Conservation (phyloP, 805 yeast species). For the Pichia manshurica region DNA sequence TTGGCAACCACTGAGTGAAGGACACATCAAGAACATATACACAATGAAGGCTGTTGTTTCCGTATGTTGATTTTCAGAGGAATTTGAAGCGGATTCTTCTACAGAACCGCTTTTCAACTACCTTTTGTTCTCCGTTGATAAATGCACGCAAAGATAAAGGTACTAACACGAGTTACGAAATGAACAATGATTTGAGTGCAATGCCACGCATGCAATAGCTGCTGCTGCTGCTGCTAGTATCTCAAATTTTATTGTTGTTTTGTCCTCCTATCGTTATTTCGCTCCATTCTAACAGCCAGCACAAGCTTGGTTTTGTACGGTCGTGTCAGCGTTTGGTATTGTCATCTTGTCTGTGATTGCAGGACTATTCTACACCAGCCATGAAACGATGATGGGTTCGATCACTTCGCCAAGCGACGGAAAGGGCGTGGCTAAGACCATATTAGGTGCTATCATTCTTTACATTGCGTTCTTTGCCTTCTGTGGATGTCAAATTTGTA, state of each 20-base stretch:
- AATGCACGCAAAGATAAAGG: too few relatives aligned
- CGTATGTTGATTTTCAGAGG: conserved; percentile 26
- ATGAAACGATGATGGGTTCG: conserved; percentile 92
- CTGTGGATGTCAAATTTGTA: conserved; percentile 79
- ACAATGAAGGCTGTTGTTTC: conserved; percentile 31
- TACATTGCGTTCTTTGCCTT: conserved; percentile 75
- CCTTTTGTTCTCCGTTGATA: too few relatives aligned
- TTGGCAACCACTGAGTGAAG: too few relatives aligned
- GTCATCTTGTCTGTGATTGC: conserved; percentile 84
- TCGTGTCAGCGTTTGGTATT: conserved; percentile 87
- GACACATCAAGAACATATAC: neutral
- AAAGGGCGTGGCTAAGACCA: conserved; percentile 80
- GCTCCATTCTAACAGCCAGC: conserved; percentile 42
- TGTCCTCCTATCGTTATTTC: neutral
- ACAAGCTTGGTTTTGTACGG: conserved; percentile 93
- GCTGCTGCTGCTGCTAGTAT: neutral
- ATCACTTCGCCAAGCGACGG: conserved; percentile 90
- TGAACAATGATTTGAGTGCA: too few relatives aligned
- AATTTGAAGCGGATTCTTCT: neutral
- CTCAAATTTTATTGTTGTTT: neutral
- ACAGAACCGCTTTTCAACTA: too few relatives aligned
- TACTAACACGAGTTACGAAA: too few relatives aligned
- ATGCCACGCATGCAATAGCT: neutral
- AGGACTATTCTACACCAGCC: conserved; percentile 67
- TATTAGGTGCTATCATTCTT: conserved; percentile 82